A percentile compares a stretch with the other conserved stretches of the same genome.
These are phyloP conservation scores for Periconia sp. DNA, from an alignment of 2,329 filamentous ascomycete genomes.

Conservation along the genomic window DNA sequence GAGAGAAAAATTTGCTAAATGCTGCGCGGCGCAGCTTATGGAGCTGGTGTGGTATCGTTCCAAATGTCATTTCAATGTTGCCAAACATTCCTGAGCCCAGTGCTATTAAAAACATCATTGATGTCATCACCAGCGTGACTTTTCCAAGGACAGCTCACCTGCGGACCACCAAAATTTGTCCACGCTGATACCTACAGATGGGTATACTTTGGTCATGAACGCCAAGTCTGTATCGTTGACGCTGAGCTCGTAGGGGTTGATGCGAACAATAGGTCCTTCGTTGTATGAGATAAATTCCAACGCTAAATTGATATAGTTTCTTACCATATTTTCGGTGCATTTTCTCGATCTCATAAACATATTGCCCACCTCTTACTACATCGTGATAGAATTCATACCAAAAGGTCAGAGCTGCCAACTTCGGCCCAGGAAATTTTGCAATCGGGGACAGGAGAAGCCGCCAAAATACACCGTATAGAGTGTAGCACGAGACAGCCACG, in stretches of 20 bases:
- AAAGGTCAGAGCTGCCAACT: constrained; percentile 22
- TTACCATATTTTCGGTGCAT: constrained; percentile 19
- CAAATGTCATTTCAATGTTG: constrained; percentile 2
- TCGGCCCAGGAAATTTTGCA: constrained; percentile 19
- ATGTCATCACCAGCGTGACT: no score
- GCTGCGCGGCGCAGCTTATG: constrained; percentile 8
- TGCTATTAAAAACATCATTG: no score
- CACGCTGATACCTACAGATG: constrained; percentile 2
- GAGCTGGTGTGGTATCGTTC: constrained; percentile 8
- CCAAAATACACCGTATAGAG: constrained; percentile 8
- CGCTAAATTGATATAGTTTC: constrained; percentile 14
- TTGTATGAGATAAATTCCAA: not conserved
- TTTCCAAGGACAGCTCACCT: not conserved
- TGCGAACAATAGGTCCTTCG: constrained; percentile 29
- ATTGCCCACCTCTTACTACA: constrained; percentile 21
- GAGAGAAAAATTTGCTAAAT: constrained; percentile 10
- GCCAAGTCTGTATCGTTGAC: constrained; percentile 19
- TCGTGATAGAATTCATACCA: constrained; percentile 31
- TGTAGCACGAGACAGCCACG: not conserved
- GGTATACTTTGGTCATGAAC: constrained; percentile 18
- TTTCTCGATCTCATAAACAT: not conserved
- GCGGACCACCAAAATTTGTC: constrained; percentile 7
- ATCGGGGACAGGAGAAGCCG: constrained; percentile 19
- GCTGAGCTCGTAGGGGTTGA: constrained; percentile 28
- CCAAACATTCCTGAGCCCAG: constrained; percentile 6